phyloP scores from a whole-genome alignment of 2,329 filamentous ascomycete species.

The Aspergillus arachidicola region DNA sequence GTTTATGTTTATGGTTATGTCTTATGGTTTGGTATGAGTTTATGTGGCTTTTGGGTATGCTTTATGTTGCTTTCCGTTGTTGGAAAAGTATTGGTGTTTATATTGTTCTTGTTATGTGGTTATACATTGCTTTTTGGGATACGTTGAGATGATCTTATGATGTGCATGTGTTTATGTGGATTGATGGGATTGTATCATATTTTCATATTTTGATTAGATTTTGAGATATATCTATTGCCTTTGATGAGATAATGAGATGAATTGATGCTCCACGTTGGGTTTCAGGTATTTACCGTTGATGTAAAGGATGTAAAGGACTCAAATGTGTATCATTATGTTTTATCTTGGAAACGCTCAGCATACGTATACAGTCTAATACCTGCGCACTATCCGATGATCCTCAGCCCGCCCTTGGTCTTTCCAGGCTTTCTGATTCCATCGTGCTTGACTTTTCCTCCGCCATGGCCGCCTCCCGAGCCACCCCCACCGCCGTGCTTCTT shows the following conservation, averaged over 20 bases:
- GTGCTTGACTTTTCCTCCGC: constrained; percentile 46
- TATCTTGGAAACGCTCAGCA: neutral
- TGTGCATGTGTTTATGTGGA: neutral
- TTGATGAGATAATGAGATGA: neutral
- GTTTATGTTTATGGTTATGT: neutral
- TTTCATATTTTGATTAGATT: neutral
- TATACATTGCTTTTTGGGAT: neutral
- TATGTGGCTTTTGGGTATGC: neutral
- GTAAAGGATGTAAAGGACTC: neutral
- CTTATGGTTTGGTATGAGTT: neutral
- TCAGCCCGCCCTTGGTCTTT: constrained; percentile 50
- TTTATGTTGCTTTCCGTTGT: neutral
- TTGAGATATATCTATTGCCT: neutral
- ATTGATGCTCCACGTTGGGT: neutral
- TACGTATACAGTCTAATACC: neutral
- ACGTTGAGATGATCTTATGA: neutral
- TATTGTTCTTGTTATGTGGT: neutral
- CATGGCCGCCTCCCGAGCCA: constrained; percentile 33
- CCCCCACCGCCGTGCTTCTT: constrained; percentile 48
- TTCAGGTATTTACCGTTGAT: too few species aligned
- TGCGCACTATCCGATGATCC: constrained; percentile 43
- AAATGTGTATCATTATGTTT: neutral
- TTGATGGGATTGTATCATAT: constrained; percentile 6
- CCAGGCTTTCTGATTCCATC: constrained; percentile 49
- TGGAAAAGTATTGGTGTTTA: constrained; percentile 6